A percentile compares a stretch with the other conserved stretches of the same genome.
Evolutionary conservation across 164 flowering plant genomes (phyloP).

Genomic region (Vitis labrusca): DNA sequence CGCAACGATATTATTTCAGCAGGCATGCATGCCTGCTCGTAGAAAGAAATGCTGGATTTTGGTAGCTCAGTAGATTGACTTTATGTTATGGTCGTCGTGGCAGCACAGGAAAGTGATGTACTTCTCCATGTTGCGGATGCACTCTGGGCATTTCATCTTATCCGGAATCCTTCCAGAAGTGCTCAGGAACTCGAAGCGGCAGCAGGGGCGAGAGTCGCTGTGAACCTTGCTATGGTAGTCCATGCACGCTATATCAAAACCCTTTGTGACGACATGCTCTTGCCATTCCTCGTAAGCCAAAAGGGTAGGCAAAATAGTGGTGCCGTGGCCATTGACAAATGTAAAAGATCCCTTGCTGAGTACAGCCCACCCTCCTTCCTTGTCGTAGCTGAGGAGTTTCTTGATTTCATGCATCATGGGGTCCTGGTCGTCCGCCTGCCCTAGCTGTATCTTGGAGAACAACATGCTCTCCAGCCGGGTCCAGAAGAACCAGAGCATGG

Average conservation of each 20-base stretch:
- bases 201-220: slow-evolving; percentile 22
- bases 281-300: slow-evolving; percentile 27
- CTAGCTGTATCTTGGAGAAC: slow-evolving; percentile 36
- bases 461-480: slow-evolving; percentile 43
- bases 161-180: slow-evolving; percentile 26
- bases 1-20: no score
- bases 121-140: slow-evolving; percentile 38
- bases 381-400: slow-evolving; percentile 36
- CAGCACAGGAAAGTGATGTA: slow-evolving; percentile 39
- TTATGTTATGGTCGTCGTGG: slow-evolving; percentile 24
- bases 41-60: no score
- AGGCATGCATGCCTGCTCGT: no score
- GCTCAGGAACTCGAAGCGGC: slow-evolving; percentile 37
- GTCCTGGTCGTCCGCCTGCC: slow-evolving; percentile 26
- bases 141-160: slow-evolving; percentile 37
- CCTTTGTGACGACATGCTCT: slow-evolving; percentile 12
- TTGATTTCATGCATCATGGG: slow-evolving; percentile 26
- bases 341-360: slow-evolving; percentile 25
- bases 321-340: slow-evolving; percentile 23
- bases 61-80: neutral
- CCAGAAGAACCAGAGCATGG: slow-evolving; percentile 45
- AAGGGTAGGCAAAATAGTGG: slow-evolving; percentile 18
- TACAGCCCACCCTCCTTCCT: slow-evolving; percentile 31
- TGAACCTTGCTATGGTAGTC: slow-evolving; percentile 25
- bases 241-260: slow-evolving; percentile 15